Base-by-base conservation (phyloP, 2,329 filamentous ascomycete species). In the Fusarium lyarnte region DNA sequence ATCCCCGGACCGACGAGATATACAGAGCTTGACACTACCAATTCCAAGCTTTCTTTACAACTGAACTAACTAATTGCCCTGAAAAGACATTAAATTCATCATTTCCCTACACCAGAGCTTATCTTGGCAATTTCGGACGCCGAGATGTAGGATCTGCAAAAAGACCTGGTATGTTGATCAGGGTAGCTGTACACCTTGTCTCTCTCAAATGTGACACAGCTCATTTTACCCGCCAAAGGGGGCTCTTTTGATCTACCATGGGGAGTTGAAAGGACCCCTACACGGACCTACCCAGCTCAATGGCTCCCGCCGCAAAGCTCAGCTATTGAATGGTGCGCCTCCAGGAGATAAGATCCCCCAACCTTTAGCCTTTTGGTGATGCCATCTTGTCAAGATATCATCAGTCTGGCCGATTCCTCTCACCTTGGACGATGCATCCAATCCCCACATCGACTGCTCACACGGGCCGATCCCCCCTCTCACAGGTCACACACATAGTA, bases 391-490 rank as follows among this genome's bases (percentile, higher is more conserved):
- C 65, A 58, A 70, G 54, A 70, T 53, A 58, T 64, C 60, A 35
- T 58, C 65, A 72, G 64, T 64, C 61, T 49, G 45, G 54, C 54
- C 47, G 62, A 63, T 35, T 51, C 58, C 58, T 41, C 38, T 51
- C 33, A 25, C 29, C 49, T 54, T 38, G 36, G 27, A 47, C 39
- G 23, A 42, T 52, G 41, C 47, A 53, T 59, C 58, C 54, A 53
- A 58, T 57, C 55, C 70, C 59, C 59, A 63, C 64, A 53, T 52
- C 57, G 54, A 55, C 45, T 63, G 49, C 57, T 69, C 53, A 61
- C 42, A 76, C 75, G 74, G 75, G 74, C 75, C 75, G 73, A 76
- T 77, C 69, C 58, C 46, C 63, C 45, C 36, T 45, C 42, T 62
- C 60, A 49, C 33, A 31, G 29, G 29, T 31, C 29, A 12, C 29